A percentile compares a stretch with the other conserved stretches of the same genome.
phyloP scores from a whole-genome alignment of 2,329 filamentous ascomycete species.

The Colletotrichum agaves region DNA sequence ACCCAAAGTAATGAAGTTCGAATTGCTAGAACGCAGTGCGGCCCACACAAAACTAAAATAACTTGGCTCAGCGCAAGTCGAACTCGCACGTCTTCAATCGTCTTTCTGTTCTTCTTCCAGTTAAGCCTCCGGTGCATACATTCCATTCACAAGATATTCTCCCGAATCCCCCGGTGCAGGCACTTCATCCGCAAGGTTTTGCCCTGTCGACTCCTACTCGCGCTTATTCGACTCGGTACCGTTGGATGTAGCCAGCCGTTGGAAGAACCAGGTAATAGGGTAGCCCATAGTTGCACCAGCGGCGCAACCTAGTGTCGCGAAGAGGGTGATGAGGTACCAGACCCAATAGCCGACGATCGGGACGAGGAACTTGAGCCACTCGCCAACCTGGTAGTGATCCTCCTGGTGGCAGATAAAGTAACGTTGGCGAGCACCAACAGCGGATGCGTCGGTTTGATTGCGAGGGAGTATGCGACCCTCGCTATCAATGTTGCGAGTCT shows the following conservation, averaged over 20 bases:
- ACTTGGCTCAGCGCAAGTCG: background rate
- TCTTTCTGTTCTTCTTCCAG: background rate
- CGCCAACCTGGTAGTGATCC: constrained; percentile 82
- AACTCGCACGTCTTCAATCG: no score
- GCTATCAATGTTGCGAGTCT: constrained; percentile 51
- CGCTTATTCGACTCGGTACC: constrained; percentile 19
- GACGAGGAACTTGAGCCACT: constrained; percentile 78
- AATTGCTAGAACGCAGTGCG: no score
- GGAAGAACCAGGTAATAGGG: constrained; percentile 29
- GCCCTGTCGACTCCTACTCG: background rate
- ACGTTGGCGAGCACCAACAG: constrained; percentile 62
- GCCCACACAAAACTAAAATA: background rate
- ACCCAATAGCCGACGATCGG: constrained; percentile 68
- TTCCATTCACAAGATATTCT: no score
- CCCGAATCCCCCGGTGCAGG: no score
- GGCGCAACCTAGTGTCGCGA: constrained; percentile 73
- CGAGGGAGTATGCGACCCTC: constrained; percentile 39
- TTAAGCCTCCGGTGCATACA: no score
- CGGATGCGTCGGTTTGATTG: constrained; percentile 30
- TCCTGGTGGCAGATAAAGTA: constrained; percentile 84
- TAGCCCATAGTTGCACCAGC: constrained; percentile 52
- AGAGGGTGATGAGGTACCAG: constrained; percentile 68
- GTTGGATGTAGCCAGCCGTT: constrained; percentile 4
- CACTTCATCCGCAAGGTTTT: no score
- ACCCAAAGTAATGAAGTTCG: no score